Percentiles rank a stretch among this genome's conserved stretches.
phyloP scores from a whole-genome alignment of 495 filamentous ascomycete species.

The Penicillium maclennaniae region DNA sequence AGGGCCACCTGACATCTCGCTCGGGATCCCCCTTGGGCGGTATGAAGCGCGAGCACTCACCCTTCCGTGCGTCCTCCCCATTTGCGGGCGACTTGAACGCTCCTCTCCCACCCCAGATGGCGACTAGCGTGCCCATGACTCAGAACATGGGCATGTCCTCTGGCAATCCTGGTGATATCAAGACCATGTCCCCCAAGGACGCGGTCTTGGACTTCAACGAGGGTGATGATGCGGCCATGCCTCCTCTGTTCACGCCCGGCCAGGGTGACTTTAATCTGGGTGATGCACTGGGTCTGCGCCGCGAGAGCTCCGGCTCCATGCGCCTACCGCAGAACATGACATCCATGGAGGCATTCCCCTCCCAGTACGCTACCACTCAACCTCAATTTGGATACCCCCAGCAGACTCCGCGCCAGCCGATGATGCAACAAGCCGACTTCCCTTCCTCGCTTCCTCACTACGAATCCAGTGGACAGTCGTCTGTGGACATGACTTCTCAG shows the following conservation, averaged over 20 bases:
- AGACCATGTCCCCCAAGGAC: conserved; percentile 96
- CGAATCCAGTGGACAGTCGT: conserved; percentile 53
- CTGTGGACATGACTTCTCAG: conserved; percentile 27
- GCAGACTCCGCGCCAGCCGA: conserved; percentile 45
- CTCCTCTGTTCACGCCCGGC: conserved; percentile 60
- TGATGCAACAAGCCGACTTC: conserved; percentile 55
- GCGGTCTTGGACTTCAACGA: conserved; percentile 82
- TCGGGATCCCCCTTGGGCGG: conserved; percentile 52
- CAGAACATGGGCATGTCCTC: conserved; percentile 32
- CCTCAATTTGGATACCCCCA: conserved; percentile 38
- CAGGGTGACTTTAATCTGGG: conserved; percentile 41
- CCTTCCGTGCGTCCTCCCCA: conserved; percentile 75
- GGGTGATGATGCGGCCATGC: conserved; percentile 59
- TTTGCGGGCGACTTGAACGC: conserved; percentile 43
- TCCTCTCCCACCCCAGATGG: conserved; percentile 31
- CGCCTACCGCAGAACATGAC: conserved; percentile 39
- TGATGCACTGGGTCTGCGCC: conserved; percentile 36
- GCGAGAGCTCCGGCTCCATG: conserved; percentile 46
- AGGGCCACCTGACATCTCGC: conserved; percentile 61
- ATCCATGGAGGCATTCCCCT: conserved; percentile 40
- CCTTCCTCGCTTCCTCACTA: conserved; percentile 56
- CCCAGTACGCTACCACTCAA: conserved; percentile 34
- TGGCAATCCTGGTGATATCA: conserved; percentile 43
- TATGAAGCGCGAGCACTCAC: conserved; percentile 68
- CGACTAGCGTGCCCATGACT: conserved; percentile 41